A percentile compares a stretch with the other conserved stretches of the same genome.
Evolutionary conservation across 805 yeast genomes (phyloP).

Genomic region (Candida dendrica): DNA sequence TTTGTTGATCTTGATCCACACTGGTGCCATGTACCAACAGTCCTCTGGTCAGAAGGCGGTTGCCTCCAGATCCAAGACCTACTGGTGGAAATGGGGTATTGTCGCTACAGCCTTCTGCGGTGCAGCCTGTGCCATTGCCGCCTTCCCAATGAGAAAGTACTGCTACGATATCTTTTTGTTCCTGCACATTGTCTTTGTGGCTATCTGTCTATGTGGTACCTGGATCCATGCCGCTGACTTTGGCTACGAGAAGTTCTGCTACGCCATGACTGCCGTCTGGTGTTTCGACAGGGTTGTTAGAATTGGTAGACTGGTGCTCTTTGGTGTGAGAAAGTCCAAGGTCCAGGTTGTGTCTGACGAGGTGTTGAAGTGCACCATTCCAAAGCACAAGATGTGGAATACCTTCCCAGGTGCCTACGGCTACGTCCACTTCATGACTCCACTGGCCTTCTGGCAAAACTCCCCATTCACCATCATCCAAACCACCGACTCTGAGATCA

Average conservation of each 20-base stretch:
- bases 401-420: slow-evolving; percentile 51
- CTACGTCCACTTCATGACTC: slow-evolving; percentile 48
- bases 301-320: slow-evolving; percentile 14
- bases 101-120: slow-evolving; percentile 8
- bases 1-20: slow-evolving; percentile 13
- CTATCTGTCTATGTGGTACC: slow-evolving; percentile 41
- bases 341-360: slow-evolving; percentile 30
- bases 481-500: slow-evolving; percentile 29
- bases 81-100: slow-evolving; percentile 17
- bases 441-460: slow-evolving; percentile 54
- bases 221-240: slow-evolving; percentile 51
- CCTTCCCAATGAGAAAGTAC: slow-evolving; percentile 41
- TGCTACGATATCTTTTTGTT: slow-evolving; percentile 56
- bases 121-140: slow-evolving; percentile 7
- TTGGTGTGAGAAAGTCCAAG: slow-evolving; percentile 18
- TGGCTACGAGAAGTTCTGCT: slow-evolving; percentile 42
- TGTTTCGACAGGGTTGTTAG: slow-evolving; percentile 44
- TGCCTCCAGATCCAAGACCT: slow-evolving; percentile 4
- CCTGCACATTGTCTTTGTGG: slow-evolving; percentile 49
- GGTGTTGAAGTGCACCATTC: slow-evolving; percentile 31
- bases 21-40: slow-evolving; percentile 15
- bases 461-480: slow-evolving; percentile 65
- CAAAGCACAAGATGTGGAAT: slow-evolving; percentile 40
- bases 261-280: slow-evolving; percentile 34
- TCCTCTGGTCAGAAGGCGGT: slow-evolving; percentile 10